Conservation (phyloP, 2,329 filamentous ascomycete genomes). For the Phialophora tarda region DNA sequence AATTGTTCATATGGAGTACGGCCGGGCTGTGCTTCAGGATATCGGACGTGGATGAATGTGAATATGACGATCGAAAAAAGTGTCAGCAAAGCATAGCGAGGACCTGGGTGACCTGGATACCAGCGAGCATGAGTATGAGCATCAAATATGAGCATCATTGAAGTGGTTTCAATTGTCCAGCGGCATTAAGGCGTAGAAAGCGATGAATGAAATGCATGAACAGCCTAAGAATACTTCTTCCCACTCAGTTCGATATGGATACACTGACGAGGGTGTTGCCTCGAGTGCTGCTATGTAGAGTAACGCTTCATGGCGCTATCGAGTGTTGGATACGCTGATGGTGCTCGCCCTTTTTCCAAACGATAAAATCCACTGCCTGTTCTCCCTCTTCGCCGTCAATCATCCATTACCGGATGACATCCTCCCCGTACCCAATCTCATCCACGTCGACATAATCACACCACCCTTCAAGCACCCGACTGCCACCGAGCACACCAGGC, state of each 20-base stretch:
- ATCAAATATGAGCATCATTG: slow-evolving; percentile 4
- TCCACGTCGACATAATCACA: slow-evolving; percentile 77
- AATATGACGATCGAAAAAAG: slow-evolving; percentile 6
- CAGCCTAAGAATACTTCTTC: slow-evolving; percentile 3
- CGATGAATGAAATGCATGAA: background rate
- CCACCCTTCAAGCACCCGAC: slow-evolving; percentile 80
- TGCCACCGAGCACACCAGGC: slow-evolving; percentile 74
- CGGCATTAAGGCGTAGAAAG: slow-evolving; percentile 1
- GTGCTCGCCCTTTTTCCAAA: background rate
- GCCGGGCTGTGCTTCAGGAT: background rate
- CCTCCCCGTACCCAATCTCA: slow-evolving; percentile 48
- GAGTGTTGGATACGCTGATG: background rate
- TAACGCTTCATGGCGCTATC: background rate
- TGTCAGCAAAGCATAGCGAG: slow-evolving; percentile 22
- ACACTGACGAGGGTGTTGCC: background rate
- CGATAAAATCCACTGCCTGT: background rate
- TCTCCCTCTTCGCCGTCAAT: background rate
- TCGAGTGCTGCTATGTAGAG: background rate
- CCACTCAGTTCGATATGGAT: background rate
- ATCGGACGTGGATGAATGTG: background rate
- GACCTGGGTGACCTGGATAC: slow-evolving; percentile 14
- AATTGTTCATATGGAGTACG: background rate
- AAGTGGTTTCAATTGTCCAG: background rate
- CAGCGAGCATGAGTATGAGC: slow-evolving; percentile 16
- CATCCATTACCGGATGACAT: slow-evolving; percentile 67